Conservation (phyloP, 164 flowering plant species). For the Annona squamosa region DNA sequence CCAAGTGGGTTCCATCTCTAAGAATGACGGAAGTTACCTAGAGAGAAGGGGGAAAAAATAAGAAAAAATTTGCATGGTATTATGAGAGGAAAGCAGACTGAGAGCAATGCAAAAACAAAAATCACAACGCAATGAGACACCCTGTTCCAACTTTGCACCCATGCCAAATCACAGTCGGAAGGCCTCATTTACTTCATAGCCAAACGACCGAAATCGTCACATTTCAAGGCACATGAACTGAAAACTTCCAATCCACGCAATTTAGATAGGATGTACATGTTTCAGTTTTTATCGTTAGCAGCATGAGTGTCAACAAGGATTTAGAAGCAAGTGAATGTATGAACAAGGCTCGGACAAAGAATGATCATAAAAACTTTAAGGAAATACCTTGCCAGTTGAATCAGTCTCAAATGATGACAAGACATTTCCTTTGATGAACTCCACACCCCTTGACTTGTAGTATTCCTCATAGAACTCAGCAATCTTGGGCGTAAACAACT, state of each 20-base stretch:
- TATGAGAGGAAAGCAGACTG: not conserved
- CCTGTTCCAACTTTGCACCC: too few species aligned
- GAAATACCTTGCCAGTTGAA: slow-evolving; percentile 62
- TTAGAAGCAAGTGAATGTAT: too few species aligned
- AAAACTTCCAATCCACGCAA: too few species aligned
- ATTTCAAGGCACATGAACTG: too few species aligned
- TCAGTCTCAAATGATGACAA: slow-evolving; percentile 80
- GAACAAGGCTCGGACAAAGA: not conserved
- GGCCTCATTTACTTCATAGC: too few species aligned
- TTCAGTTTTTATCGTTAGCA: too few species aligned
- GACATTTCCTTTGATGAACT: slow-evolving; percentile 80
- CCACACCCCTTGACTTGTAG: slow-evolving; percentile 82
- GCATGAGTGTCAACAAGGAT: too few species aligned
- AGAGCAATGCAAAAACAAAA: not conserved
- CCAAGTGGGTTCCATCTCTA: slow-evolving; percentile 61
- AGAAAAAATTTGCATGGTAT: not conserved
- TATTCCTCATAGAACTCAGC: slow-evolving; percentile 79
- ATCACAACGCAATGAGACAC: not conserved
- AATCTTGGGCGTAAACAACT: slow-evolving; percentile 78
- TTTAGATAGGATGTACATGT: too few species aligned
- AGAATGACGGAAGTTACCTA: slow-evolving; percentile 83
- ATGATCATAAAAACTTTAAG: not conserved
- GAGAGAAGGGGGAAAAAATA: not conserved
- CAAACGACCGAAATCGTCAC: too few species aligned
- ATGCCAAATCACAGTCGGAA: too few species aligned